A percentile compares a stretch with the other conserved stretches of the same genome.
Conservation (phyloP, 1,284 basidiomycete species). For the Agroathelia rolfsii region DNA sequence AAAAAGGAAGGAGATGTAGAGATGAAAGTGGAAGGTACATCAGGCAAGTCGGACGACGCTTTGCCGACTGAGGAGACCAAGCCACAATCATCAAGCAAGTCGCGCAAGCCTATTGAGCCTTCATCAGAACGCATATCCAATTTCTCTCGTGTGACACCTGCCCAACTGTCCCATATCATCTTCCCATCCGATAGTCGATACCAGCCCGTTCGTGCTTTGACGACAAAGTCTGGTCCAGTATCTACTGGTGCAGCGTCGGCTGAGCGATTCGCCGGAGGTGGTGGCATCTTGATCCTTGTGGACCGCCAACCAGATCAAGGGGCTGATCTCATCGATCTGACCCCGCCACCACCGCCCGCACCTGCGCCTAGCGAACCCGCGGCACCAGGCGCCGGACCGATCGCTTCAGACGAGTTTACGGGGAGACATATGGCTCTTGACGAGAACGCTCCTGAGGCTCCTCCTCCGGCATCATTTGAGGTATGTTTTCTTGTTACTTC, state of each 20-base stretch:
- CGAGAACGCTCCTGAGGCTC: conserved; percentile 66
- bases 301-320: conserved; percentile 61
- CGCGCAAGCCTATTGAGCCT: conserved; percentile 63
- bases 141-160: conserved; percentile 88
- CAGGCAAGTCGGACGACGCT: conserved; percentile 40
- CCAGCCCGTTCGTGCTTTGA: conserved; percentile 83
- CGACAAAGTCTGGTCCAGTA: conserved; percentile 30
- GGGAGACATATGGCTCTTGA: conserved; percentile 54
- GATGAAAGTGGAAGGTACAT: conserved; percentile 50
- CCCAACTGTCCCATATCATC: conserved; percentile 76
- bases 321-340: conserved; percentile 68
- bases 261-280: conserved; percentile 65
- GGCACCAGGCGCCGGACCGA: no score
- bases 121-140: conserved; percentile 73
- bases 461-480: conserved; percentile 72
- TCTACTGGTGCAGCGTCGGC: conserved; percentile 20
- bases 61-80: conserved; percentile 42
- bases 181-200: conserved; percentile 79
- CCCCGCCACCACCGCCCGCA: conserved; percentile 33
- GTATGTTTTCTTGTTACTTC: conserved; percentile 30
- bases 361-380: conserved; percentile 23
- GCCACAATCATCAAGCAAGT: conserved; percentile 24
- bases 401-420: no score
- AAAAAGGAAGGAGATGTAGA: conserved; percentile 52
- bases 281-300: conserved; percentile 73